phyloP scores from a whole-genome alignment of 371 early-diverging fungal species.

The Rhizomucor pusillus region DNA sequence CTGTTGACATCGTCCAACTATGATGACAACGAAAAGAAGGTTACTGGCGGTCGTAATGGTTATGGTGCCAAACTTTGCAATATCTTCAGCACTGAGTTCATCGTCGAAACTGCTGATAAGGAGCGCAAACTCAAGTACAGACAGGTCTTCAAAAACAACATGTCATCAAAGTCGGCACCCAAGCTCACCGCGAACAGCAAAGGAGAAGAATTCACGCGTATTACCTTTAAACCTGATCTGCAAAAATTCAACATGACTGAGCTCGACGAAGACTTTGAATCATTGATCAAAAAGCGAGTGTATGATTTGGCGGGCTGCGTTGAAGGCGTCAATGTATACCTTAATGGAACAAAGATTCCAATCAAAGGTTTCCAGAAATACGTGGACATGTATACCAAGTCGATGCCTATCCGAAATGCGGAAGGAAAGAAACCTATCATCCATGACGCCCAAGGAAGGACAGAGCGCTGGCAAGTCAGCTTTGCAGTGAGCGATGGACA shows the following conservation, averaged over 20 bases:
- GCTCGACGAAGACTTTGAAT: constrained; percentile 88
- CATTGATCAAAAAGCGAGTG: constrained; percentile 93
- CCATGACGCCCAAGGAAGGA: constrained; percentile 32
- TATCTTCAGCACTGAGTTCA: constrained; percentile 97
- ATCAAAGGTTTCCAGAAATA: constrained; percentile 94
- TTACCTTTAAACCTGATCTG: constrained; percentile 98
- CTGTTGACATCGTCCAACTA: constrained; percentile 99
- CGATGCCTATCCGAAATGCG: constrained; percentile 33
- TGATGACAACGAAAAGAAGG: constrained; percentile 97
- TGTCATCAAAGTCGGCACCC: constrained; percentile 78
- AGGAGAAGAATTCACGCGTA: constrained; percentile 82
- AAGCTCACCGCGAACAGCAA: constrained; percentile 61
- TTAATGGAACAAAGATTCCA: constrained; percentile 87
- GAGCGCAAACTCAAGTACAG: constrained; percentile 73
- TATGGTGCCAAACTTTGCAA: constrained; percentile 99
- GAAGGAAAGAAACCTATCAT: constrained; percentile 40
- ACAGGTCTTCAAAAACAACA: constrained; percentile 89
- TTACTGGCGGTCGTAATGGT: constrained; percentile 99
- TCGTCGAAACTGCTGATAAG: constrained; percentile 94
- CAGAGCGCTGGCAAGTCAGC: constrained; percentile 97
- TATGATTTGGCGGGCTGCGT: constrained; percentile 98
- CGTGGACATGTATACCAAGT: constrained; percentile 77
- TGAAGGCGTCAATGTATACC: constrained; percentile 84
- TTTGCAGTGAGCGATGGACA: constrained; percentile 95
- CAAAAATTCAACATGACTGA: constrained; percentile 88